Conservation (phyloP, 1,284 basidiomycete genomes). For the Xerocomus minutiporus region DNA sequence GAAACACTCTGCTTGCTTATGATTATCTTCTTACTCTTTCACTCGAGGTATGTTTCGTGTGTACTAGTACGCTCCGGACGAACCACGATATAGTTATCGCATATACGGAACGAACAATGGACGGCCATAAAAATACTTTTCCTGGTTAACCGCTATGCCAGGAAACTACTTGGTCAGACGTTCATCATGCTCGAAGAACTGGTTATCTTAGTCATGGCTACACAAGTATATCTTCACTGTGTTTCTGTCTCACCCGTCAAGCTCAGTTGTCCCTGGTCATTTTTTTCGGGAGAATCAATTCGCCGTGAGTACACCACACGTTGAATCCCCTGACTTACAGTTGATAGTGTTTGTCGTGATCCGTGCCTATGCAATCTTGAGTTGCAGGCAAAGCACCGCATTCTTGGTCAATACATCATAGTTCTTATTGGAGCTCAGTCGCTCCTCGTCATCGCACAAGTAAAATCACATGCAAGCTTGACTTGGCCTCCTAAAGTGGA, state of each 20-base stretch:
- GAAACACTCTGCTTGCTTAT: background rate
- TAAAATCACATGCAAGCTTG: too few species aligned
- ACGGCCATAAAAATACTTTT: background rate
- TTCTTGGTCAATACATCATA: background rate
- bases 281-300: background rate
- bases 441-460: too few species aligned
- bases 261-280: background rate
- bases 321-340: background rate
- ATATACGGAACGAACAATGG: slow-evolving; percentile 1
- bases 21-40: slow-evolving; percentile 4
- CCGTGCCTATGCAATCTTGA: background rate
- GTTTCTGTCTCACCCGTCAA: background rate
- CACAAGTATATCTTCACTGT: background rate
- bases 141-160: background rate
- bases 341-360: slow-evolving; percentile 1
- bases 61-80: background rate
- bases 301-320: background rate
- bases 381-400: background rate
- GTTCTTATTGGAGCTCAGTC: too few species aligned
- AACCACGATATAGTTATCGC: background rate
- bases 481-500: too few species aligned
- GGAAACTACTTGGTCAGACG: background rate
- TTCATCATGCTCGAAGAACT: background rate
- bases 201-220: background rate
- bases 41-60: background rate